These are phyloP conservation scores for Ascoidea rubescens DNA, from an alignment of 805 yeast genomes.

Conservation along the genomic window DNA sequence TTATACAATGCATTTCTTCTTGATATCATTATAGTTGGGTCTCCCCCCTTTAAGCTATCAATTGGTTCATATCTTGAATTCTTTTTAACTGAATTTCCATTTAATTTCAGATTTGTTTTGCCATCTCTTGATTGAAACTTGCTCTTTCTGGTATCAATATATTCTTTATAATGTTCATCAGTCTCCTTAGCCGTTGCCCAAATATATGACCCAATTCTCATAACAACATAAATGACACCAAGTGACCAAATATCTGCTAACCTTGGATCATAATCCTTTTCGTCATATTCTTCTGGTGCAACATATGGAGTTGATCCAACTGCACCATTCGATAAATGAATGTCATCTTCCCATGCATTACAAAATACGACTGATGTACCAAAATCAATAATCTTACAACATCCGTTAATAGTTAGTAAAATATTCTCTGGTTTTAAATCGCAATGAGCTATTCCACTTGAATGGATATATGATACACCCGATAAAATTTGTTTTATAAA, in stretches of 20 bases:
- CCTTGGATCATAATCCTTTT: conserved; percentile 54
- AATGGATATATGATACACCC: conserved; percentile 82
- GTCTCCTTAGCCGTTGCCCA: conserved; percentile 67
- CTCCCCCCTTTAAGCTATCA: neutral
- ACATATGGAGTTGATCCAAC: conserved; percentile 85
- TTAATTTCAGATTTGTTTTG: too few relatives aligned
- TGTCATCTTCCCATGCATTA: conserved; percentile 69
- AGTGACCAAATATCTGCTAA: conserved; percentile 83
- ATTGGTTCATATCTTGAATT: neutral
- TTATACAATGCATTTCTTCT: neutral
- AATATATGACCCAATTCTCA: conserved; percentile 79
- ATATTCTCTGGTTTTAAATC: conserved; percentile 85
- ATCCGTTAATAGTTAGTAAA: conserved; percentile 57
- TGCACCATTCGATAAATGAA: conserved; percentile 60
- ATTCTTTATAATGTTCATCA: conserved; percentile 31
- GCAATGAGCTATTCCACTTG: conserved; percentile 80
- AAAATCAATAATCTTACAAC: conserved; percentile 73
- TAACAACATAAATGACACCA: conserved; percentile 64
- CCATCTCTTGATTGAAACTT: too few relatives aligned
- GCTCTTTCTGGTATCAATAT: conserved; percentile 29
- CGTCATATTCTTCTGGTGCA: conserved; percentile 74
- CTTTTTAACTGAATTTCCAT: neutral
- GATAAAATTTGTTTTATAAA: conserved; percentile 74
- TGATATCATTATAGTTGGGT: neutral
- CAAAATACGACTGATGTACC: conserved; percentile 76